Base-by-base conservation (phyloP, 352 stramenopile species). In the Thraustotheca clavata region DNA sequence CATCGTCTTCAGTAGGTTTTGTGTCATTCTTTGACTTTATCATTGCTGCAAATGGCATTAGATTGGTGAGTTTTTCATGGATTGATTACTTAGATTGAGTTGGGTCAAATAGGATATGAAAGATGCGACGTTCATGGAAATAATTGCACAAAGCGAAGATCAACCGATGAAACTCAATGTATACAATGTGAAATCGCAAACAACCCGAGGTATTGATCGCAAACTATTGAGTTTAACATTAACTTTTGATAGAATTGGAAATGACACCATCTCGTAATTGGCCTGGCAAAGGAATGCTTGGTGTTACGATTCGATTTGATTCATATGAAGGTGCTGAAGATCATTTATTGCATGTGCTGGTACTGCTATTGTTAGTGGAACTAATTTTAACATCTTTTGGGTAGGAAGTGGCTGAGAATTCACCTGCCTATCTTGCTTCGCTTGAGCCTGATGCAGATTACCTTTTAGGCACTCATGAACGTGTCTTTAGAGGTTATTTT, bases 11-110 rank as follows among this genome's bases (percentile, higher is more conserved):
- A 20, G 94, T 92, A 22, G 95, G 95, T 41, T 91, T 99, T 35
- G 94, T 99, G 33, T 95, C 79, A 62, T 99, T 98, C 73, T 97
- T 99, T 61, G 96, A 98, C 77, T 99, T 99, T 75, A 96, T 99
- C 62, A 81, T 99, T 20, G 91, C 91, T 27, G 91, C 86, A 48
- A 97, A 98, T 63, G 70, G 73, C 75, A 87, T 97, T 81, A 88
- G 79, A 76, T 65, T 89, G 75, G 69, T 90, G 80, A 33, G 57
- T 11, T 3, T 62, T 74, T 60, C 76, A 69, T 7, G 70, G 79
- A 12, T 14, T 29, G 27, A 20, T 3, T 20, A 31, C 16, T 5
- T 52, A 36, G 41, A 70, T 79, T n/a, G n/a, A n/a, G n/a, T n/a
- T n/a, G n/a, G n/a, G n/a, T n/a, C n/a, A n/a, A n/a, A n/a, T 49